These are phyloP conservation scores for Warburgia ugandensis DNA, from an alignment of 164 flowering plant species.

Conservation along the genomic window DNA sequence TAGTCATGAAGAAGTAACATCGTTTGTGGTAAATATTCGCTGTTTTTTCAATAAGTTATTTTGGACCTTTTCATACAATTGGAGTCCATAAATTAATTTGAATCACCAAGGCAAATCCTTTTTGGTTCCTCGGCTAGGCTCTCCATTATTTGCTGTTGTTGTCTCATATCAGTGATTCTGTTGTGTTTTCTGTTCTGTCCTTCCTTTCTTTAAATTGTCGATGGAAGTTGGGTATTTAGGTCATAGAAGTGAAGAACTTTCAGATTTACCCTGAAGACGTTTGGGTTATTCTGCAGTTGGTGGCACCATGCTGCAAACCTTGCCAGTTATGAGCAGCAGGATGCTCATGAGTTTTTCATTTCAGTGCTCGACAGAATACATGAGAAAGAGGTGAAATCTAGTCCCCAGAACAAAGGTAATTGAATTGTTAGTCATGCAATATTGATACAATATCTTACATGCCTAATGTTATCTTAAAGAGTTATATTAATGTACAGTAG, in stretches of 20 bases:
- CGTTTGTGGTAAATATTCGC: no score
- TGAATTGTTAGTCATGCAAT: background rate
- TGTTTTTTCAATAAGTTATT: no score
- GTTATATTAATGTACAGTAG: background rate
- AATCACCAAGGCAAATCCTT: no score
- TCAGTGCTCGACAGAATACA: constrained; percentile 57
- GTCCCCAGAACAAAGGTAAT: constrained; percentile 34
- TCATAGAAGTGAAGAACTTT: background rate
- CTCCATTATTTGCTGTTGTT: no score
- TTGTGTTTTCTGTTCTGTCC: background rate
- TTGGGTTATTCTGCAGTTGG: constrained; percentile 41
- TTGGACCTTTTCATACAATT: no score
- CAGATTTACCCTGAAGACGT: background rate
- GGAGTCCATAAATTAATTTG: no score
- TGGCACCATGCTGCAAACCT: constrained; percentile 63
- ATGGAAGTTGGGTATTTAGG: background rate
- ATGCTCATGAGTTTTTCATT: constrained; percentile 72
- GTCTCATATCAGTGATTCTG: background rate
- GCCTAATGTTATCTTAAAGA: background rate
- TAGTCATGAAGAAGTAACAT: no score
- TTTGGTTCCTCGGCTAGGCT: no score
- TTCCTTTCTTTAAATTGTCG: background rate
- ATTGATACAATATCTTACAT: background rate
- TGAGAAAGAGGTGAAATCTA: constrained; percentile 39
- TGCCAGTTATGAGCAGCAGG: constrained; percentile 63